Evolutionary conservation across 2,329 filamentous ascomycete genomes (phyloP), one percentile per base, ranked within the genome.

Genomic region (Xylariaceae sp.): DNA sequence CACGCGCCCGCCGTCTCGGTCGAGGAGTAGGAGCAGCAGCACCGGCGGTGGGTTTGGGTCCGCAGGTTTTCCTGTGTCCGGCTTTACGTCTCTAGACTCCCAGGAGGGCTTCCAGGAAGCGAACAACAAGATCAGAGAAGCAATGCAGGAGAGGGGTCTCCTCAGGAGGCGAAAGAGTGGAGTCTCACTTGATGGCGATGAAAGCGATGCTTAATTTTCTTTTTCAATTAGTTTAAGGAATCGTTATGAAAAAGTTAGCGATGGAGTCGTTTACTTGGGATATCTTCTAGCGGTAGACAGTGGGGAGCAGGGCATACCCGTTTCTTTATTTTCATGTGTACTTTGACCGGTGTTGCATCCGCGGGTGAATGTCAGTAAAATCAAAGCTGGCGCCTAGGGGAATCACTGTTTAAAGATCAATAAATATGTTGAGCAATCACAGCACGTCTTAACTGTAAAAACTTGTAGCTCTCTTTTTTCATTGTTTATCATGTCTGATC

Each of bases 1-100:
- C 2, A 94, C 91, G 13, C 82, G 90, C 24, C 92, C 92, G 4
- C 82, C 88, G n/a, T 95, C 89, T 45, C 86, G 91, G n/a, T 87
- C 83, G n/a, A 56, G 63, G 10, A 59, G 65, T 64, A 81, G 87
- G 44, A 90, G 84, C 64, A 84, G 87, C 70, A 90, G 86, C 57
- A 83, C 49, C 7, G 53, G 81, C 57, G 84, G 85, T 33, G 83
- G 84, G 21, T 80, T 85, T 50, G 83, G 85, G 3, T 81, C 80
- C 15, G 76, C 76, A 3, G 83, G 81, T 0, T 88, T 90, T 67
- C 82, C 84, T 1, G 73, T 93, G 57, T 85, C 85, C 65, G 83
- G 80, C 2, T 89, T 96, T 64, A 95, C 82, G 20, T 75, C 77
- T 6, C 72, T 87, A 48, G 81, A 91, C 64, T 83, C 82, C 2